These are phyloP conservation scores for Arabidopsis thaliana DNA, from an alignment of 345 rosid species.

Conservation along the genomic window TAIR10.1 NC_003074.8:7500501-7501000, in stretches of 20 bases:
- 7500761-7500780: slow-evolving; percentile 45
- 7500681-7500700: slow-evolving; percentile 32
- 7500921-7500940: slow-evolving; percentile 42
- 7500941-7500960: slow-evolving; percentile 58
- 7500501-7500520: slow-evolving; percentile 42
- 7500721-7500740: slow-evolving; percentile 49
- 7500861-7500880: slow-evolving; percentile 38
- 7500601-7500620: slow-evolving; percentile 45
- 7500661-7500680: slow-evolving; percentile 35
- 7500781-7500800: slow-evolving; percentile 47
- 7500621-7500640: slow-evolving; percentile 39
- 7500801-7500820: slow-evolving; percentile 48
- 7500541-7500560: slow-evolving; percentile 45
- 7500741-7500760: slow-evolving; percentile 34
- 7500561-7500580: slow-evolving; percentile 39
- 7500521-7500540: slow-evolving; percentile 30
- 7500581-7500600: slow-evolving; percentile 46
- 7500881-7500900: slow-evolving; percentile 44
- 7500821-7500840: slow-evolving; percentile 45
- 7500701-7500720: slow-evolving; percentile 47
- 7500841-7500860: slow-evolving; percentile 45
- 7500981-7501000: not conserved
- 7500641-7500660: slow-evolving; percentile 39
- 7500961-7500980: not conserved
- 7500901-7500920: slow-evolving; percentile 51